phyloP scores from a whole-genome alignment of 2,329 filamentous ascomycete species.

The Claviceps citrina region DNA sequence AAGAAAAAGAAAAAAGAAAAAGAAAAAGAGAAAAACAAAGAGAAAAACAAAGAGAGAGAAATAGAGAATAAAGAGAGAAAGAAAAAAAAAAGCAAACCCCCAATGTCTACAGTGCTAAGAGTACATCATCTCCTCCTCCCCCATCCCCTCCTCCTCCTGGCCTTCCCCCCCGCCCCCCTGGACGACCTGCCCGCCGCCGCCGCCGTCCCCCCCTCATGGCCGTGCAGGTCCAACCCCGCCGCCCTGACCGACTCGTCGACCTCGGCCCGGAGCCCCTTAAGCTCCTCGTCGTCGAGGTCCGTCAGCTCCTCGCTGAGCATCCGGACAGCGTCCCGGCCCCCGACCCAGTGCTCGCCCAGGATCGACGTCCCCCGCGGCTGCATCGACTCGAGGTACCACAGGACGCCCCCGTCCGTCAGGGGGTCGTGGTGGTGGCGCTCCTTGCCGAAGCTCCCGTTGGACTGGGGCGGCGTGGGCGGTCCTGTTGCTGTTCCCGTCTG shows the following conservation, averaged over 20 bases:
- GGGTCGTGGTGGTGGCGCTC: constrained; percentile 35
- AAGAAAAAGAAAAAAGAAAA: neutral
- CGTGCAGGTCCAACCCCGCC: constrained; percentile 13
- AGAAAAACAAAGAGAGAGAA: neutral
- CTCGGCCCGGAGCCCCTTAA: constrained; percentile 51
- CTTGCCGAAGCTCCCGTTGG: constrained; percentile 39
- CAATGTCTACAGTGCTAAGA: neutral
- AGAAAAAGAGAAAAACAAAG: neutral
- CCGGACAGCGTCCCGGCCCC: constrained; percentile 49
- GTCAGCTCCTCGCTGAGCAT: constrained; percentile 74
- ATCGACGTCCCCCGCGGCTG: constrained; percentile 68
- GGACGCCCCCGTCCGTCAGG: constrained; percentile 59
- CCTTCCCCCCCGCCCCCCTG: constrained; percentile 14
- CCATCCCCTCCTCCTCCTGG: constrained; percentile 21
- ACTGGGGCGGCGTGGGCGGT: constrained; percentile 53
- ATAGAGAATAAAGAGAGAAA: neutral
- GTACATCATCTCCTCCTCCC: constrained; percentile 18
- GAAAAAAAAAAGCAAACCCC: neutral
- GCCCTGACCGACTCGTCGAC: constrained; percentile 27
- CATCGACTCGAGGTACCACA: constrained; percentile 78
- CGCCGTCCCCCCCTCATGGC: constrained; percentile 6
- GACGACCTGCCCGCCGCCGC: constrained; percentile 15
- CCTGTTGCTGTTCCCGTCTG: constrained; percentile 33
- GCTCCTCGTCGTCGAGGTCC: constrained; percentile 81
- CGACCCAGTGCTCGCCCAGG: constrained; percentile 48